These are phyloP conservation scores for Avicennia marina DNA, from an alignment of 257 asterid species.

Conservation along the genomic window DNA sequence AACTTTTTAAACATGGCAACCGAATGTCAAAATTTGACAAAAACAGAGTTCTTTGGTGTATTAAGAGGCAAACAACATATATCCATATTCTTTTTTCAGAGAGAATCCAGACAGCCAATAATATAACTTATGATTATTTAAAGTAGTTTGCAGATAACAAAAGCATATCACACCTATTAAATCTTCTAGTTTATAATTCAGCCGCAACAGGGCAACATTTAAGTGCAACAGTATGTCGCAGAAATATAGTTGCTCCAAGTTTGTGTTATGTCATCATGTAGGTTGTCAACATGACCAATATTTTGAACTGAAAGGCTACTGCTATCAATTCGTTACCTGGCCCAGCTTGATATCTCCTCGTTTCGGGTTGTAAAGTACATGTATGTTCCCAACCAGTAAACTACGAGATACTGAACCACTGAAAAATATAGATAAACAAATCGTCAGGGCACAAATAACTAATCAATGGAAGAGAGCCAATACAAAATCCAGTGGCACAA, in stretches of 20 bases:
- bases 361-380: conserved; percentile 78
- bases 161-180: too few species aligned
- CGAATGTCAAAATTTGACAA: too few species aligned
- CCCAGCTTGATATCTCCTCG: conserved; percentile 95
- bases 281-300: not conserved
- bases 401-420: conserved; percentile 38
- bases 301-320: conserved; percentile 5
- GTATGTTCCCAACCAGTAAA: conserved; percentile 74
- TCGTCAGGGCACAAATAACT: conserved; percentile 1
- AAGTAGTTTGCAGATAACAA: not conserved
- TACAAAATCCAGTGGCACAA: conserved; percentile 1
- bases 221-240: too few species aligned
- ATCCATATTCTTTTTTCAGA: not conserved
- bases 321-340: conserved; percentile 48
- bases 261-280: too few species aligned
- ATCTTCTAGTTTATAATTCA: too few species aligned
- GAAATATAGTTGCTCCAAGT: too few species aligned
- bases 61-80: not conserved
- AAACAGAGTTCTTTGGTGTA: too few species aligned
- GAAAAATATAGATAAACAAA: conserved; percentile 20
- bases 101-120: not conserved
- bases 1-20: not conserved
- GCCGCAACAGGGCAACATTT: too few species aligned
- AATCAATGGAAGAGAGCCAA: not conserved
- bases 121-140: not conserved